Evolutionary conservation across 106 monocot genomes (phyloP).

Genomic region (Xerophyta viscosa): DNA sequence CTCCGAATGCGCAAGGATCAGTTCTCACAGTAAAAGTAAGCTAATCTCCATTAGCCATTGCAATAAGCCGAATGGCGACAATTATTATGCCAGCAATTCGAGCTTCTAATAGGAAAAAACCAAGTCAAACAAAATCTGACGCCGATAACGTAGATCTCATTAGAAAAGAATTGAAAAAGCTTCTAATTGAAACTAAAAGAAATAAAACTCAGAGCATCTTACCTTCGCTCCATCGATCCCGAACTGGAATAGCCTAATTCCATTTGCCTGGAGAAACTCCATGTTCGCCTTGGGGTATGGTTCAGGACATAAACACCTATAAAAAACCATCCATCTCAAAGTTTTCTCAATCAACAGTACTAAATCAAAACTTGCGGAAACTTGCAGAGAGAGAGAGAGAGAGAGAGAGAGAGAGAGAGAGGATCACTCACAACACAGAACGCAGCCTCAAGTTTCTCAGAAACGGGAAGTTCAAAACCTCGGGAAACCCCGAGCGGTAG

Average conservation of each 20-base stretch:
- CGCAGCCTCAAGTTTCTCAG: slow-evolving; percentile 27
- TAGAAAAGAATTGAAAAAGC: too few relatives aligned
- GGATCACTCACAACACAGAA: slow-evolving; percentile 22
- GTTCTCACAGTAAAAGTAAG: too few relatives aligned
- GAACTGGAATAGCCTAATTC: background rate
- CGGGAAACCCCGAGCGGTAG: slow-evolving; percentile 47
- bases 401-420: background rate
- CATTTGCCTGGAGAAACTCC: background rate
- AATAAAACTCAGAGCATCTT: background rate
- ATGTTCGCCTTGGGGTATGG: background rate
- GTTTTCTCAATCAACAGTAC: background rate
- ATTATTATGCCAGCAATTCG: too few relatives aligned
- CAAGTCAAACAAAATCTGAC: too few relatives aligned
- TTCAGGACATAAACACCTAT: slow-evolving; percentile 1
- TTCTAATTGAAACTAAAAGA: too few relatives aligned
- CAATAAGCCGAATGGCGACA: too few relatives aligned
- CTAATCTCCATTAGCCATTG: too few relatives aligned
- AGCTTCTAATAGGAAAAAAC: too few relatives aligned
- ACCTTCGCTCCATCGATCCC: slow-evolving; percentile 4
- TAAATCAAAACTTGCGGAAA: background rate
- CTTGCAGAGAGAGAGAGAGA: background rate
- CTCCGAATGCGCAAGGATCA: too few relatives aligned
- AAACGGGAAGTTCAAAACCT: slow-evolving; percentile 32
- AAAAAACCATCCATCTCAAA: background rate
- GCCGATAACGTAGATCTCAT: background rate